A percentile compares a stretch with the other conserved stretches of the same genome.
Conservation (phyloP, 1,284 basidiomycete species). For the Tilletia horrida region DNA sequence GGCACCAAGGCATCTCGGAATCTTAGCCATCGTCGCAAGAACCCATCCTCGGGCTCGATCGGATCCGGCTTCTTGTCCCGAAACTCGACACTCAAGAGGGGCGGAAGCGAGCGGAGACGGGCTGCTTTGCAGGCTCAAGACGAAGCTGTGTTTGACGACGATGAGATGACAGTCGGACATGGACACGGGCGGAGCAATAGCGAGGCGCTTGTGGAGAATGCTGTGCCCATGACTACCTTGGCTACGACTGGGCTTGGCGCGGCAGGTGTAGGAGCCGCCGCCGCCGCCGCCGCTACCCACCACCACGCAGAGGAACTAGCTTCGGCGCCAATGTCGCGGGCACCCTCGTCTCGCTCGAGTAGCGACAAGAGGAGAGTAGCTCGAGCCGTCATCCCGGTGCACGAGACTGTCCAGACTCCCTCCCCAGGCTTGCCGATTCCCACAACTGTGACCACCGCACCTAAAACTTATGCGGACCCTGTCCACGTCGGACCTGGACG, state of each 20-base stretch:
- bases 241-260: not conserved
- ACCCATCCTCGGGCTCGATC: not conserved
- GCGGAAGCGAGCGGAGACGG: not conserved
- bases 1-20: not conserved
- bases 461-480: no score
- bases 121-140: not conserved
- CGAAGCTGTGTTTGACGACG: not conserved
- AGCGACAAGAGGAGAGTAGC: no score
- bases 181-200: not conserved
- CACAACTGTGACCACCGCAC: no score
- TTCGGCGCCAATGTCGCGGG: no score
- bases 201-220: not conserved
- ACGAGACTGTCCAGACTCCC: no score
- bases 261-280: not conserved
- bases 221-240: not conserved
- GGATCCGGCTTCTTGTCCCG: not conserved
- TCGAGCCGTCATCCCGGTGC: no score
- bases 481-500: no score
- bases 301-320: no score
- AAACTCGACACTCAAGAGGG: no score
- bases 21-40: not conserved
- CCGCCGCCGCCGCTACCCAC: no score
- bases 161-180: conserved; percentile 14
- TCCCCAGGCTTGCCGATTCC: no score
- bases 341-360: no score